Evolutionary conservation across 208 protist genomes (phyloP), one percentile per base, ranked within the genome.

Genomic region (Naegleria lovaniensis): DNA sequence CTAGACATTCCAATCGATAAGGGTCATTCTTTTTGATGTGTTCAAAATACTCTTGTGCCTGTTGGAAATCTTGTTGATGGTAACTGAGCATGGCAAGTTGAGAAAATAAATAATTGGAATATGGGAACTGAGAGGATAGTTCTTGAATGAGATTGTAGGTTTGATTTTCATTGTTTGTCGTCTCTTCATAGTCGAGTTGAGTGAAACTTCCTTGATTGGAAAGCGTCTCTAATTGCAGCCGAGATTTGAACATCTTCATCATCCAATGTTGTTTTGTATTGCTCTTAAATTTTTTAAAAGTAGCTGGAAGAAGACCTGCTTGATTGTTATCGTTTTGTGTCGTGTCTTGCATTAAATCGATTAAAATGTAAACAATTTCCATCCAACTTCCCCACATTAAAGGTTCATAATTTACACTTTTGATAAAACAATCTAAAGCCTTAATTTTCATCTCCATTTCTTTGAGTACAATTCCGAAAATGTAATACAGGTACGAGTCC

Each of bases 51-150:
- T 92, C 92, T 91, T 97, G 94, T 25, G 95, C 95, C 83, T 92
- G 92, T 67, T 95, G 95, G 33, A 96, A 94, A 48, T 96, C 95
- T 85, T 96, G 95, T 91, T 95, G 92, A 55, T 98, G 95, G 93
- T 98, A 97, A 91, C 98, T 96, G 88, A 94, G 96, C 84, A 95
- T 93, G 0, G 97, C 97, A 11, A 95, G 93, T 88, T 98, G 96
- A 4, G 94, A 90, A 5, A 95, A 85, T 19, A 98, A 88, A 90
- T 95, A 97, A 5, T 79, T 85, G 7, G 91, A 94, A 5, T 89
- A 38, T 22, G 93, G 92, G 43, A 95, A 94, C 79, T 90, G 58
- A 22, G 58, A 33, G 16, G 39, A 59, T 9, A 94, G 89, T 13
- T 52, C 55, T 41, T 95, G 67, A 40, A 92, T 90, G 2, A 95